These are phyloP conservation scores for Neurospora sp. DNA, from an alignment of 495 filamentous ascomycete species.

Conservation along the genomic window DNA sequence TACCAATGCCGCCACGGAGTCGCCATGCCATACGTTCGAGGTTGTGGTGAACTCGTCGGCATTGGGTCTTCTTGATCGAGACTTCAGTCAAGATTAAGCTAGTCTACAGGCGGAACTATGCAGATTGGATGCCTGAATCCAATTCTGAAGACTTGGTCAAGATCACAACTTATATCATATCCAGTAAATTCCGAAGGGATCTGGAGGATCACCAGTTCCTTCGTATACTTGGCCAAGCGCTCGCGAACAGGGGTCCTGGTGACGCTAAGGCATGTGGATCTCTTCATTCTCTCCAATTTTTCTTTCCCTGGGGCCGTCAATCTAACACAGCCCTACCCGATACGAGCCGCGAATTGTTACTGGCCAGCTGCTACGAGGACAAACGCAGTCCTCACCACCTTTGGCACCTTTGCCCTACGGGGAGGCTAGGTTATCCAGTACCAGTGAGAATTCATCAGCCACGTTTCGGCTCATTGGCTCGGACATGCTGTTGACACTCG, in stretches of 20 bases:
- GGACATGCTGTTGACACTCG: background rate
- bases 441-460: background rate
- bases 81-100: background rate
- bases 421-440: background rate
- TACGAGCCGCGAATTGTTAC: background rate
- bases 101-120: background rate
- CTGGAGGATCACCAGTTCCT: background rate
- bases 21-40: background rate
- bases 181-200: background rate
- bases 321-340: conserved; percentile 13
- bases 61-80: background rate
- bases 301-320: background rate
- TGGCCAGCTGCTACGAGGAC: conserved; percentile 5
- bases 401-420: background rate
- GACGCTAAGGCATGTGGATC: background rate
- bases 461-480: background rate
- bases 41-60: background rate
- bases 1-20: background rate
- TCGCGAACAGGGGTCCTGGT: background rate
- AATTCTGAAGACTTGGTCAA: background rate
- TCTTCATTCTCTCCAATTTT: background rate
- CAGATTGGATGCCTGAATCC: background rate
- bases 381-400: background rate
- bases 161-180: background rate
- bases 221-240: background rate